Base-by-base conservation (phyloP, 176 grass and related monocot species). In the Hyparrhenia diplandra region DNA sequence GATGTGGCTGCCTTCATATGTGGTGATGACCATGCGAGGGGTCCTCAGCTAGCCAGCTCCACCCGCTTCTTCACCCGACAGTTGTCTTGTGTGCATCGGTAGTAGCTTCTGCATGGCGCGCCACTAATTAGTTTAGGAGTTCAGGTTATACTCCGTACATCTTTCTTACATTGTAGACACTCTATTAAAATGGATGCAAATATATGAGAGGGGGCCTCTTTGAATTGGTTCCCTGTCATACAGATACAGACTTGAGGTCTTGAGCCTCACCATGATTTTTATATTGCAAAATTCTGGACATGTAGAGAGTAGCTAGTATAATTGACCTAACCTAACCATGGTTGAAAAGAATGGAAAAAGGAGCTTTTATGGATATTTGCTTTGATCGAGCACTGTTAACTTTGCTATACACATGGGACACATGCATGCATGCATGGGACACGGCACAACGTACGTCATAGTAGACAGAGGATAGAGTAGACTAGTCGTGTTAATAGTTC, bases 1-100 rank as follows among this genome's bases (percentile, higher is more conserved):
- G n/a, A 86, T 86, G n/a, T 97, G 94, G 31, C 88, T 85, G 46
- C 94, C 94, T 71, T 97, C 94, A 77, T 97, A 97, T 59, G 94
- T 93, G 63, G 94, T 97, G 86, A 97, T 93, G 45, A 97, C 94
- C 94, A 97, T 93, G 72, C 90, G 78, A 1, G n/a, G 94, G 94
- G 72, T 97, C 94, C 61, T 93, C 94, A 28, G 88, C 90, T 45
- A 91, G 82, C 79, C 94, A n/a, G 83, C 85, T 97, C 94, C 63
- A 97, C 91, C 21, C 94, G 82, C 80, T 97, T 97, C 86, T 97
- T 97, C 86, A 97, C 94, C 39, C 83, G 80, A 64, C 94, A 97
- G 55, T 82, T 93, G 72, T 93, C 90, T 82, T 93, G 90, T 17
- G 94, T 93, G 78, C 94, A 97, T 24, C 94, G 80, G 71, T 97